A percentile compares a stretch with the other conserved stretches of the same genome.
Conservation (phyloP, 768 basidiomycete genomes). For the Russula brevipes region DNA sequence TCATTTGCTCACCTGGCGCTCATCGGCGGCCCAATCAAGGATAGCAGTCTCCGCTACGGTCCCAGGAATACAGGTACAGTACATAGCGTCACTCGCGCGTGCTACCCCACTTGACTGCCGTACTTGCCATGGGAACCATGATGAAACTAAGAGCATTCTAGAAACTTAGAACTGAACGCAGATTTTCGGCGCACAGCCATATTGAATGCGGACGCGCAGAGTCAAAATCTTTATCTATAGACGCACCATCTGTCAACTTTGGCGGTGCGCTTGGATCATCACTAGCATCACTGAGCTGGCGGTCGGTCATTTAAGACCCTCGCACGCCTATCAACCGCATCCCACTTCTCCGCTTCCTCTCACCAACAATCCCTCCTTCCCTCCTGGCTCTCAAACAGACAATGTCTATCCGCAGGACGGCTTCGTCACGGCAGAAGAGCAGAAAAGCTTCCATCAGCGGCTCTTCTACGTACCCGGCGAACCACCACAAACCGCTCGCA, state of each 20-base stretch:
- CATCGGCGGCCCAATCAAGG: background rate
- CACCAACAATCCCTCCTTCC: too few relatives aligned
- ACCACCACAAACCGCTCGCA: background rate
- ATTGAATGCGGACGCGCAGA: background rate
- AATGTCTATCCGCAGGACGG: background rate
- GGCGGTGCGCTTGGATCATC: background rate
- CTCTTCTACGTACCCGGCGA: background rate
- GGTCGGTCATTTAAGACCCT: background rate
- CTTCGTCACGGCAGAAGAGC: background rate
- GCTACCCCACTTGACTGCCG: background rate
- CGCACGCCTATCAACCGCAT: background rate
- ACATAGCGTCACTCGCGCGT: background rate
- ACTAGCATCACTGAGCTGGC: background rate
- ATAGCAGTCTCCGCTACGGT: background rate
- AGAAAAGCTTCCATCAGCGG: background rate
- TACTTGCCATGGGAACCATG: slow-evolving; percentile 12
- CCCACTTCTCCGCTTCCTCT: background rate
- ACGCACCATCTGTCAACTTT: background rate
- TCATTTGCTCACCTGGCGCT: background rate
- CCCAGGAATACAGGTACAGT: background rate
- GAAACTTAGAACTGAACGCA: background rate
- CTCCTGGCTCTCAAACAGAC: background rate
- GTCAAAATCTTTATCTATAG: background rate
- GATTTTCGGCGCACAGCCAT: background rate
- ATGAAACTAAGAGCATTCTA: too few relatives aligned